Percentiles rank a stretch among this genome's conserved stretches.
Evolutionary conservation across 768 basidiomycete species (phyloP).

Genomic region (Agaricus blazei): DNA sequence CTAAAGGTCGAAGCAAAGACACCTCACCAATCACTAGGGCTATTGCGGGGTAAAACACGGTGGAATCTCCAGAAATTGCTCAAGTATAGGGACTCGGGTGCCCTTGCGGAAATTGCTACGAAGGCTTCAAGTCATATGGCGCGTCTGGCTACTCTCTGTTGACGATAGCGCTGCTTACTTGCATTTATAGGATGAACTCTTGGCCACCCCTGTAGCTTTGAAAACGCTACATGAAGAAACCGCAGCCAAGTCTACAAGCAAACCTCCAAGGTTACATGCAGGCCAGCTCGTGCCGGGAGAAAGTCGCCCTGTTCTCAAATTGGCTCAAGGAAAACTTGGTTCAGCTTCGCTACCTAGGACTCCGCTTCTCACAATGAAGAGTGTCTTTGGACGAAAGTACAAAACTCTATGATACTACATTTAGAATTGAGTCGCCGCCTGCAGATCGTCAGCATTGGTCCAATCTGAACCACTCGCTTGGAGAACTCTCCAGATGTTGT

Average conservation of each 20-base stretch:
- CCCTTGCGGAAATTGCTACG: conserved; percentile 40
- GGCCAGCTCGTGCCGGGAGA: conserved; percentile 60
- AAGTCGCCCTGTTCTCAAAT: conserved; percentile 44
- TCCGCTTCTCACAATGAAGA: conserved; percentile 21
- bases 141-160: conserved; percentile 7
- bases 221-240: conserved; percentile 40
- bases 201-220: conserved; percentile 59
- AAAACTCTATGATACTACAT: conserved; percentile 13
- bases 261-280: conserved; percentile 33
- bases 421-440: conserved; percentile 32
- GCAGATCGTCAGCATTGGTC: conserved; percentile 49
- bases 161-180: conserved; percentile 10
- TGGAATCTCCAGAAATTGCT: conserved; percentile 75
- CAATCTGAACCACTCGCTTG: conserved; percentile 41
- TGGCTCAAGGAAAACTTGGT: conserved; percentile 51
- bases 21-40: conserved; percentile 28
- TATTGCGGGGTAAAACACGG: conserved; percentile 60
- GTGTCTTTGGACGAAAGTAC: conserved; percentile 27
- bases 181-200: conserved; percentile 49
- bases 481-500: conserved; percentile 39
- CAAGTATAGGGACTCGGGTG: conserved; percentile 47
- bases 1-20: conserved; percentile 45
- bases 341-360: conserved; percentile 17
- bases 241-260: conserved; percentile 28
- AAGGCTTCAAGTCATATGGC: conserved; percentile 68